Conservation (phyloP, 2,329 filamentous ascomycete species). For the Monilinia vaccinii-corymbosi region DNA sequence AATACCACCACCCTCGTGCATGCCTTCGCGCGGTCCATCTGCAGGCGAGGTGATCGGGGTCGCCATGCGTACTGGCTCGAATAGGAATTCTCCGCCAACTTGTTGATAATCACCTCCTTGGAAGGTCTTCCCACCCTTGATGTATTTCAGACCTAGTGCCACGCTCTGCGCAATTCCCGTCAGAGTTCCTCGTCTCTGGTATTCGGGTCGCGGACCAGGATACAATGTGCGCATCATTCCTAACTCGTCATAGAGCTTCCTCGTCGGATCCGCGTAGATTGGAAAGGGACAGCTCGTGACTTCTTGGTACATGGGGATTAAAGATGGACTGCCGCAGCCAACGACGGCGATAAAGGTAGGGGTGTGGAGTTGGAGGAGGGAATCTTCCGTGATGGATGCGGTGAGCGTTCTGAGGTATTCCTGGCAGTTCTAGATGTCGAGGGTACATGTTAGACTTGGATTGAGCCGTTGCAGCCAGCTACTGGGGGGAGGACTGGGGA, state of each 20-base stretch:
- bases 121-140: slow-evolving; percentile 33
- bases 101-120: slow-evolving; percentile 44
- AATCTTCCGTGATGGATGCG: slow-evolving; percentile 23
- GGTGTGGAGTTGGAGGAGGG: slow-evolving; percentile 26
- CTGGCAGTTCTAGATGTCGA: slow-evolving; percentile 29
- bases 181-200: slow-evolving; percentile 36
- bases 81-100: slow-evolving; percentile 37
- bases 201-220: slow-evolving; percentile 40
- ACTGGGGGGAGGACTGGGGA: too few relatives aligned
- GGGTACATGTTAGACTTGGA: neutral
- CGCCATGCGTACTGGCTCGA: slow-evolving; percentile 26
- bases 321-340: slow-evolving; percentile 45
- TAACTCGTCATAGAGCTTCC: slow-evolving; percentile 43
- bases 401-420: slow-evolving; percentile 28
- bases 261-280: slow-evolving; percentile 47
- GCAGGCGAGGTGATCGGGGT: slow-evolving; percentile 18
- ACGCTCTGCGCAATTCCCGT: slow-evolving; percentile 32
- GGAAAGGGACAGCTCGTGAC: slow-evolving; percentile 43
- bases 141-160: slow-evolving; percentile 36
- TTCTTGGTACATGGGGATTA: slow-evolving; percentile 43
- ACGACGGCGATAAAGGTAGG: slow-evolving; percentile 39
- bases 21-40: neutral
- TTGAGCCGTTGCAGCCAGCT: too few relatives aligned
- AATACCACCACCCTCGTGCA: slow-evolving; percentile 11
- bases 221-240: slow-evolving; percentile 42